These are phyloP conservation scores for Rutstroemia sydowiana DNA, from an alignment of 2,329 filamentous ascomycete species.

Conservation along the genomic window DNA sequence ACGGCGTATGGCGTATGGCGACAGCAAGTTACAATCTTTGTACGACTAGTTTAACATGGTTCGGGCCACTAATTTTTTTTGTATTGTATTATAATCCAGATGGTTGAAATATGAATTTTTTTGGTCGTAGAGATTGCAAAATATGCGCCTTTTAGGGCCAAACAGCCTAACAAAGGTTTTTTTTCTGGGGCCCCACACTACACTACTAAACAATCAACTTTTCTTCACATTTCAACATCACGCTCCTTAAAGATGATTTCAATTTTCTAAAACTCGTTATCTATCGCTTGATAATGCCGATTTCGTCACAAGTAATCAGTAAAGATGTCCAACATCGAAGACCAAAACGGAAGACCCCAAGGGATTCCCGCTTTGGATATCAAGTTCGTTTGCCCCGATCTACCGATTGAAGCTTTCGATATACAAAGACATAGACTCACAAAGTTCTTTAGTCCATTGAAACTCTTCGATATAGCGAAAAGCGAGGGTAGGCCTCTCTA, in stretches of 20 bases:
- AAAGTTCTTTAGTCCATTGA: slow-evolving; percentile 41
- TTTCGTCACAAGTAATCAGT: background rate
- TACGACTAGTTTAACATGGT: too few species aligned
- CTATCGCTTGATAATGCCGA: background rate
- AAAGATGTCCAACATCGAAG: background rate
- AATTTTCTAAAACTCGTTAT: background rate
- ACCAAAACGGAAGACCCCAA: background rate
- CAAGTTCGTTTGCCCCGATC: background rate
- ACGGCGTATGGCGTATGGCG: too few species aligned
- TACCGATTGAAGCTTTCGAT: background rate
- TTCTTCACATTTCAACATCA: background rate
- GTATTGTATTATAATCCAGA: too few species aligned
- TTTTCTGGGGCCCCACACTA: too few species aligned
- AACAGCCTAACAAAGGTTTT: too few species aligned
- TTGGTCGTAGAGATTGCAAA: too few species aligned
- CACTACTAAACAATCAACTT: too few species aligned
- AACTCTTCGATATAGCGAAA: slow-evolving; percentile 50
- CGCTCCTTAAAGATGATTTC: background rate
- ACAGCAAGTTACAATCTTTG: too few species aligned
- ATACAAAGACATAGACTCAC: background rate
- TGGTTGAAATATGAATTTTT: too few species aligned
- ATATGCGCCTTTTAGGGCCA: too few species aligned
- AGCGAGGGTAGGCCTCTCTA: slow-evolving; percentile 46
- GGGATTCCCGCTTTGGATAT: slow-evolving; percentile 4
- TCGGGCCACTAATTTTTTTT: too few species aligned